Evolutionary conservation across 2,329 filamentous ascomycete genomes (phyloP), one percentile per base, ranked within the genome.

Genomic region (Karstenula rhodostoma): DNA sequence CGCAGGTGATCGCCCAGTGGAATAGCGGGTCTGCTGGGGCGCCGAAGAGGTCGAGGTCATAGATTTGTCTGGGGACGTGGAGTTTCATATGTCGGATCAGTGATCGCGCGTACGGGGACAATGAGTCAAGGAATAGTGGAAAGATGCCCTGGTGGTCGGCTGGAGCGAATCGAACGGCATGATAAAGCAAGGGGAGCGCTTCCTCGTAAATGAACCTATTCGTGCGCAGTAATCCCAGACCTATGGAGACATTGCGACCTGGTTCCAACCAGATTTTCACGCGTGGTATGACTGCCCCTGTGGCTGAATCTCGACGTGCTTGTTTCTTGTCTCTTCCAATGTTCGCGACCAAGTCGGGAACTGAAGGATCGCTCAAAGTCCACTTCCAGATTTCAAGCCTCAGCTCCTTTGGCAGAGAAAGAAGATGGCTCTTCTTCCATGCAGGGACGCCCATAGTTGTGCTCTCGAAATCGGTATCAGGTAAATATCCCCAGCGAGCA

Each of bases 1-100:
- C 69, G 46, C 71, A 74, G 1, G 69, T 71, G 3, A 73, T 43
- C 2, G 66, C 66, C 71, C 70, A 73, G 35, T 70, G 59, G 46
- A 72, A 67, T 1, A 60, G 59, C 2, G 55, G 43, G 12, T 53
- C 58, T 1, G 57, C 62, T 2, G 56, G 53, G 37, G 65, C 50
- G 32, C 47, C 42, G 22, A 49, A 57, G 22, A 46, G 12, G 8
- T 49, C 27, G 4, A 40, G 35, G 44, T 61, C 56, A 22, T 56
- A 48, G 9, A 47, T 13, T 23, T 58, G 22, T 8, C 27, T 1
- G 9, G 62, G 59, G 8, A 66, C 55, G 7, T 27, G 51, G 8
- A 72, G 44, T 17, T 61, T 60, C 22, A 72, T 60, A 12, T 53
- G 49, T 25, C 63, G 60, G n/a, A 74, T 70, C 42, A 62, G 59